phyloP scores from a whole-genome alignment of 257 asterid species.

The Parsonsia alboflavescens region DNA sequence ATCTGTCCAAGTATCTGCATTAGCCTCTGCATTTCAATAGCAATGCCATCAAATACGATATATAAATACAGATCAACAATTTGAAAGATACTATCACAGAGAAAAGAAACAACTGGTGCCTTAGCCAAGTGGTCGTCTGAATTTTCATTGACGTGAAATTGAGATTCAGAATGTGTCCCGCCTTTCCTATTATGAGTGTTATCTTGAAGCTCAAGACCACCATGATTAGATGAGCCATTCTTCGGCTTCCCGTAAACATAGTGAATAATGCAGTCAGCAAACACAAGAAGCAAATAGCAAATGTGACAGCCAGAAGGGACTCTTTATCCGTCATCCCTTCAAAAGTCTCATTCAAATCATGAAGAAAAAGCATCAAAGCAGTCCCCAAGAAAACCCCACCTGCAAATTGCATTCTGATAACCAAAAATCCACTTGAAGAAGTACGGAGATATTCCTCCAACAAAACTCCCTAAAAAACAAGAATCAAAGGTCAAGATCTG shows the following conservation, averaged over 20 bases:
- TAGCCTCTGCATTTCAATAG: slow-evolving; percentile 82
- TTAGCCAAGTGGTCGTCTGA: slow-evolving; percentile 29
- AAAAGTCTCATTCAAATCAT: slow-evolving; percentile 76
- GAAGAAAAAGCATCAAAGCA: slow-evolving; percentile 82
- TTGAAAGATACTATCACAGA: slow-evolving; percentile 63
- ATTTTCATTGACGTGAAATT: slow-evolving; percentile 35
- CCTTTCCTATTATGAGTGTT: slow-evolving; percentile 25
- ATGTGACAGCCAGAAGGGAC: slow-evolving; percentile 77
- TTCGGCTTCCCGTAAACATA: slow-evolving; percentile 45
- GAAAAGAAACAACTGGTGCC: slow-evolving; percentile 43
- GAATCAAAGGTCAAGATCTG: slow-evolving; percentile 50
- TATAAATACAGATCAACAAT: slow-evolving; percentile 78
- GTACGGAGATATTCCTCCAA: slow-evolving; percentile 86
- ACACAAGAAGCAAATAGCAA: slow-evolving; percentile 74
- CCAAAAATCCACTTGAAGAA: slow-evolving; percentile 79
- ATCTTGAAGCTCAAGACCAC: slow-evolving; percentile 41
- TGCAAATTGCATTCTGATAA: slow-evolving; percentile 84
- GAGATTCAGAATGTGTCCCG: slow-evolving; percentile 25
- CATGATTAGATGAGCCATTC: slow-evolving; percentile 2
- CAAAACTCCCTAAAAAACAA: slow-evolving; percentile 64
- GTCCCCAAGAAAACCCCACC: slow-evolving; percentile 91
- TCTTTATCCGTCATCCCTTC: slow-evolving; percentile 51
- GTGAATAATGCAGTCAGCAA: slow-evolving; percentile 65
- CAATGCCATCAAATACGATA: slow-evolving; percentile 86
- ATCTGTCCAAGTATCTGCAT: slow-evolving; percentile 80